phyloP scores from a whole-genome alignment of 345 rosid species.

The Theobroma cacao region DNA sequence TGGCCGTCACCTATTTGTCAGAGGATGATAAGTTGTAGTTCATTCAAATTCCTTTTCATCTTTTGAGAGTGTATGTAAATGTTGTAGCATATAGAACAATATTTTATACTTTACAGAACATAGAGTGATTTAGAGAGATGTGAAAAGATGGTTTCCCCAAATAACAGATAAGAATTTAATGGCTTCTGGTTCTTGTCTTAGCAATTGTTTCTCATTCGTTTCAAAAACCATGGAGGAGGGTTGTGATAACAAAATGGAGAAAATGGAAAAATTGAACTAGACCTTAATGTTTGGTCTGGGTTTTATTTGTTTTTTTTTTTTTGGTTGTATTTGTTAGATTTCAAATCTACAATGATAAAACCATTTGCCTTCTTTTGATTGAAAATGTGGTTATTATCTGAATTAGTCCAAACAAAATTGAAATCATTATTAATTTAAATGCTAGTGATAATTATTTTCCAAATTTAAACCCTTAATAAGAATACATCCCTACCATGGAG shows the following conservation, averaged over 20 bases:
- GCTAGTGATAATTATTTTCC: too few species aligned
- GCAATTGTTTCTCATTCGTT: background rate
- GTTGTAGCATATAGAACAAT: background rate
- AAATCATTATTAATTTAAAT: too few species aligned
- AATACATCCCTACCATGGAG: too few species aligned
- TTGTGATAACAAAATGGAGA: background rate
- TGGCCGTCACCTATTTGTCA: too few species aligned
- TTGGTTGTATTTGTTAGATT: too few species aligned
- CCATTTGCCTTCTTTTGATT: too few species aligned
- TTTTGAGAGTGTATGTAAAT: conserved; percentile 1
- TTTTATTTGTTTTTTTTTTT: too few species aligned
- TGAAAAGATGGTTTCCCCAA: background rate
- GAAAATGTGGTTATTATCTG: too few species aligned
- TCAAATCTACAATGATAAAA: too few species aligned
- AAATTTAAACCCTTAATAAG: too few species aligned
- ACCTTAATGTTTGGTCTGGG: too few species aligned
- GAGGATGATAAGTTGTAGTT: background rate
- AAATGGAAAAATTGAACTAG: background rate
- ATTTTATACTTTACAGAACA: background rate
- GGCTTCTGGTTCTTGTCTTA: background rate
- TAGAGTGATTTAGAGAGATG: conserved; percentile 4
- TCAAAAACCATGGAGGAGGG: background rate
- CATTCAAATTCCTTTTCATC: background rate
- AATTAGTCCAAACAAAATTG: too few species aligned
- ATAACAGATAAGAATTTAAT: background rate